Base-by-base conservation (phyloP, 2,329 filamentous ascomycete species). In the Diplodia intermedia region DNA sequence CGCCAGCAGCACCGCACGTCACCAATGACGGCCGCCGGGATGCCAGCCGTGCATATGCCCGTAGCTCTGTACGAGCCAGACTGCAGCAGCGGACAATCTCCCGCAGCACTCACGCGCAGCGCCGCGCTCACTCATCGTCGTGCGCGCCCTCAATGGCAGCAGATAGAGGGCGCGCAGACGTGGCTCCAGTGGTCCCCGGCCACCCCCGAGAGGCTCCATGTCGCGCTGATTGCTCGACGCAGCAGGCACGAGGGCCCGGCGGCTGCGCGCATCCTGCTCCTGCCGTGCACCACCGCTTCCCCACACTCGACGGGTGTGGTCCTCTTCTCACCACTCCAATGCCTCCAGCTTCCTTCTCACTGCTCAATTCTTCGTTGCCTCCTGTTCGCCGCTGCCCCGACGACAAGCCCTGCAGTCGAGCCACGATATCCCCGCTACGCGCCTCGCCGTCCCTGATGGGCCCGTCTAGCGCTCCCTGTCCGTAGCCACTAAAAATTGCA, bases 151-250 rank as follows among this genome's bases (percentile, higher is more conserved):
- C 62, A 65, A 55, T 55, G 52, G 62, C 62, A 65, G 62, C 60
- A 63, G 60, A 63, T 63, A 63, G 43, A 50, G 31, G 26, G 40
- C 26, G 36, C 31, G 26, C 47, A 20, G 52, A 65, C 62, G 62
- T 65, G 62, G 62, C 62, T 65, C 62, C 62, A 65, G 38, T 55
- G 26, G 36, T 43, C 50, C 62, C 62, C 50, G 50, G 62, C 50
- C 60, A 43, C 26, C 47, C 8, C 62, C 62, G 62, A 53, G 18
- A 33, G 31, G 31, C 31, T 33, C 31, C 31, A 33, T 33, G 31
- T 33, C 31, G n/a, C 56, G 18, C 57, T 40, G 57, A 63, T 65
- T 54, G 50, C 38, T 54, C 50, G 54, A 65, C 26, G 5, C 53
- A 55, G 15, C 29, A 33, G 29, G 20, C 53, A 56, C 60, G 43